phyloP scores from a whole-genome alignment of 2,329 filamentous ascomycete genomes.

The Biscogniauxia sp. region DNA sequence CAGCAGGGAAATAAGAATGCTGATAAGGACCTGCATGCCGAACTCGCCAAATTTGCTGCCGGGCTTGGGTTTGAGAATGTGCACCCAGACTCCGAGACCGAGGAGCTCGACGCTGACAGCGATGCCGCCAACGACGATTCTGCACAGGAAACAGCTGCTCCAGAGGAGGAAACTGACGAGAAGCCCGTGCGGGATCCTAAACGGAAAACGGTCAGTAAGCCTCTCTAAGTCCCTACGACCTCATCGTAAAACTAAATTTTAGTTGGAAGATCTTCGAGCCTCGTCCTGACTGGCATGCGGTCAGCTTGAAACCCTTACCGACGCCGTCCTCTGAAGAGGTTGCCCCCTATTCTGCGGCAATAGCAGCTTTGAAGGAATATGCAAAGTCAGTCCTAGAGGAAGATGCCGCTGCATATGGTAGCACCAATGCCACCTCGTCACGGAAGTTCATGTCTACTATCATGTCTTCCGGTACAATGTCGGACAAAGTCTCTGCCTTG shows the following conservation, averaged over 20 bases:
- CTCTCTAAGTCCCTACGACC: conserved; percentile 14
- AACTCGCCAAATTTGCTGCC: conserved; percentile 51
- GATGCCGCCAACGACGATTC: conserved; percentile 26
- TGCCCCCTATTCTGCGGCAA: conserved; percentile 40
- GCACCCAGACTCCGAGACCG: conserved; percentile 37
- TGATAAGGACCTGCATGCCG: conserved; percentile 48
- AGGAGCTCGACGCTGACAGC: conserved; percentile 34
- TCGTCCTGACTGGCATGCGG: conserved; percentile 56
- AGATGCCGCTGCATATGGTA: conserved; percentile 73
- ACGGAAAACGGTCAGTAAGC: conserved; percentile 44
- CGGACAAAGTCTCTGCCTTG: conserved; percentile 93
- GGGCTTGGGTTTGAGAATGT: conserved; percentile 48
- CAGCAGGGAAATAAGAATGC: conserved; percentile 33
- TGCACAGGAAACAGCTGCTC: conserved; percentile 33
- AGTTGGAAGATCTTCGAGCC: conserved; percentile 52
- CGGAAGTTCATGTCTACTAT: conserved; percentile 97
- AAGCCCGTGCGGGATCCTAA: conserved; percentile 29
- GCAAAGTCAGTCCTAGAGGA: conserved; percentile 72
- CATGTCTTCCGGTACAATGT: conserved; percentile 93
- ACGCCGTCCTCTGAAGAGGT: conserved; percentile 44
- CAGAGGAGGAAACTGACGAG: conserved; percentile 22
- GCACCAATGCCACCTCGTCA: conserved; percentile 73
- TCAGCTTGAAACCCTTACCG: conserved; percentile 43
- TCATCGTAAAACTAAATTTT: conserved; percentile 11
- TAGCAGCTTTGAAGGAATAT: conserved; percentile 61